phyloP scores from a whole-genome alignment of 2,329 filamentous ascomycete genomes.

The Microthyrium microscopicum region DNA sequence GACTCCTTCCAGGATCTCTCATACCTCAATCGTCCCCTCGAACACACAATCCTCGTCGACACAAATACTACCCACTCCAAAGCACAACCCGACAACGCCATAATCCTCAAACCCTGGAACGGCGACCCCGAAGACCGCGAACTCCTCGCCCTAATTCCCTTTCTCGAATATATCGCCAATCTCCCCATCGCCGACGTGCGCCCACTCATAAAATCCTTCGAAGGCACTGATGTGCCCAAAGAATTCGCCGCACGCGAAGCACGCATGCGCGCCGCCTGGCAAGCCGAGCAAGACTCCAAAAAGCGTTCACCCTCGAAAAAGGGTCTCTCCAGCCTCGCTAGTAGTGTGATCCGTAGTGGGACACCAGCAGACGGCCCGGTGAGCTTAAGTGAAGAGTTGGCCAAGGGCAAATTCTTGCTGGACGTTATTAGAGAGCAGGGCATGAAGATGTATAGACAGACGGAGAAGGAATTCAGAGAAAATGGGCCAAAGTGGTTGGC shows the following conservation, averaged over 20 bases:
- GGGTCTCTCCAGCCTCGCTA: conserved; percentile 49
- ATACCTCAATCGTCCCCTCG: conserved; percentile 89
- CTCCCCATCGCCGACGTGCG: conserved; percentile 85
- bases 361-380: conserved; percentile 28
- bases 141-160: conserved; percentile 78
- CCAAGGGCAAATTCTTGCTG: conserved; percentile 91
- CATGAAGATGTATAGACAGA: conserved; percentile 70
- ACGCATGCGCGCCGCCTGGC: conserved; percentile 67
- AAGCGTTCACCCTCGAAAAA: conserved; percentile 44
- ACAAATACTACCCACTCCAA: conserved; percentile 68
- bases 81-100: conserved; percentile 90
- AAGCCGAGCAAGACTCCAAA: conserved; percentile 52
- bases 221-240: conserved; percentile 72
- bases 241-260: conserved; percentile 86
- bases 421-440: conserved; percentile 87
- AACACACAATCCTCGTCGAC: conserved; percentile 89
- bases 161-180: conserved; percentile 91
- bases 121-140: conserved; percentile 71
- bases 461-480: conserved; percentile 81
- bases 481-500: conserved; percentile 93
- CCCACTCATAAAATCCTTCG: conserved; percentile 70
- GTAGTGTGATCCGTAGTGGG: conserved; percentile 58
- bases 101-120: conserved; percentile 78
- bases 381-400: conserved; percentile 55
- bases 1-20: conserved; percentile 57